Percentiles rank a stretch among this genome's conserved stretches.
Evolutionary conservation across 2,329 filamentous ascomycete genomes (phyloP).

Genomic region (Cercospora brassicicola): DNA sequence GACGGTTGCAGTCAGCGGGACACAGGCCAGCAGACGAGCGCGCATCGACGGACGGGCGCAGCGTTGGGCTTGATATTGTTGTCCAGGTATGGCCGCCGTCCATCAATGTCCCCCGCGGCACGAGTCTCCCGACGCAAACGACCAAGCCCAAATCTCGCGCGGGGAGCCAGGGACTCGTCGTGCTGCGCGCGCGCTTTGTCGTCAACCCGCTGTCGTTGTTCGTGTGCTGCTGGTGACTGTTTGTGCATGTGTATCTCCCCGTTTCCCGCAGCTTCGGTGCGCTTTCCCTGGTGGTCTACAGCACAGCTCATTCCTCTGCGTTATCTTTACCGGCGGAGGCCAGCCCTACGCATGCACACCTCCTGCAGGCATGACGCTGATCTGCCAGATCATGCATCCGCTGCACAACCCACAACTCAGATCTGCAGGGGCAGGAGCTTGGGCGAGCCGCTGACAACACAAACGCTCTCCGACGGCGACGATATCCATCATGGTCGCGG

Average conservation of each 20-base stretch:
- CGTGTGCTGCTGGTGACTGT: not conserved
- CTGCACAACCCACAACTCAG: not conserved
- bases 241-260: not conserved
- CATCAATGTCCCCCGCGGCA: slow-evolving; percentile 5
- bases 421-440: not conserved
- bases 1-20: not conserved
- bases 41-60: not conserved
- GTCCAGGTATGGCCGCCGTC: not conserved
- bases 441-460: not conserved
- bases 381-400: slow-evolving; percentile 3
- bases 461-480: not conserved
- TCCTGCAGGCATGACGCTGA: slow-evolving; percentile 1
- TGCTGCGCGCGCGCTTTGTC: not conserved
- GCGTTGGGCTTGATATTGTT: slow-evolving; percentile 6
- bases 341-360: slow-evolving; percentile 5
- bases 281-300: not conserved
- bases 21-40: not conserved
- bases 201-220: not conserved
- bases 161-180: not conserved
- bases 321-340: not conserved
- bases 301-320: not conserved
- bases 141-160: not conserved
- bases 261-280: not conserved
- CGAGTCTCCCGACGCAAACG: not conserved
- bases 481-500: not conserved